Base-by-base conservation (phyloP, 257 asterid genomes). In the Paraleonurus japonicus region DNA sequence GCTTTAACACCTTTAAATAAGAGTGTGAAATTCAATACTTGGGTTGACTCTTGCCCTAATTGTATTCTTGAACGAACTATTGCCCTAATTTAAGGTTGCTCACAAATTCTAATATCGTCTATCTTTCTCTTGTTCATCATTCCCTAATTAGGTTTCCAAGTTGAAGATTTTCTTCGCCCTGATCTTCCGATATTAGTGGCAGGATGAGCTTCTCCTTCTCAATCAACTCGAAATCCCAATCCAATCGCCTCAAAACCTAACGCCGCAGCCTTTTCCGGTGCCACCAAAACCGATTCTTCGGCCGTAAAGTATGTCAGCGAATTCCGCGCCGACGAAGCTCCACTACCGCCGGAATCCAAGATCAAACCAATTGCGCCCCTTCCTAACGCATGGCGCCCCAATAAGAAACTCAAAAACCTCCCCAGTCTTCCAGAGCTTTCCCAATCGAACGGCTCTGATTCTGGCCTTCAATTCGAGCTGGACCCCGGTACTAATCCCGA, bases 301-400 rank as follows among this genome's bases (percentile, higher is more conserved):
- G 54, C 69, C 30, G 73, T 61, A 64, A 86, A 74, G 27, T 94
- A 70, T 67, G 82, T 95, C 22, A 82, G 78, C 0, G 94, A 92
- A 67, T 95, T 92, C 67, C 80, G 78, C 65, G 32, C 96, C 24
- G 79, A 82, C 61, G 83, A 89, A 61, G 78, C 83, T 55, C 74
- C 84, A 15, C 60, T 75, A 3, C n/a, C 24, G 51, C 4, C 81
- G n/a, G 80, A 78, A 1, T 69, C 84, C 27, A 62, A 43, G 43
- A 50, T 75, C 43, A 76, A 81, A 23, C 67, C 79, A 0, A 89
- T 89, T 61, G 82, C 90, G 12, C 94, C 96, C 0, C 78, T 81
- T 30, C 88, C 96, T 51, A 82, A 94, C 75, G 81, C 80, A 23
- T 86, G 89, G 96, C 84, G 80, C 57, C 88, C 89, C 15, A 63